Evolutionary conservation across 1,139 yeast species (phyloP).

Genomic region (Ogataea hybrid): DNA sequence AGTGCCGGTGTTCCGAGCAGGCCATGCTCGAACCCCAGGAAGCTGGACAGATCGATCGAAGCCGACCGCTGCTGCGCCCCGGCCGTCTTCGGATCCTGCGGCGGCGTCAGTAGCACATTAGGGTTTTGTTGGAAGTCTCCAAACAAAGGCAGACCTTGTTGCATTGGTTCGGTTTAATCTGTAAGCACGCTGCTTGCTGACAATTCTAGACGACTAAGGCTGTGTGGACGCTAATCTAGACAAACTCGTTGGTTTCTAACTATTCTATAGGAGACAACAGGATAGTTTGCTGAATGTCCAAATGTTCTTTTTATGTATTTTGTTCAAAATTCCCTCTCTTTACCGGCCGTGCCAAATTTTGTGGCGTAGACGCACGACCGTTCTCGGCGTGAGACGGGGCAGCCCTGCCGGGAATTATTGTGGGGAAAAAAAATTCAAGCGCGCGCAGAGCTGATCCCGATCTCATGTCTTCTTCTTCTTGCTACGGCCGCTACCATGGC

Average conservation of each 20-base stretch:
- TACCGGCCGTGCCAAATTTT: slow-evolving; percentile 6
- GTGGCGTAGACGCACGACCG: slow-evolving; percentile 9
- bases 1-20: slow-evolving; percentile 8
- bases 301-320: slow-evolving; percentile 4
- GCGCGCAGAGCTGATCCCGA: neutral
- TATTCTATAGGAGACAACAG: neutral
- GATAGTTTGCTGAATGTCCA: slow-evolving; percentile 2
- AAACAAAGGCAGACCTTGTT: slow-evolving; percentile 8
- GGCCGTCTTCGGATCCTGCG: slow-evolving; percentile 13
- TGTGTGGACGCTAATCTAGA: neutral
- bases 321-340: slow-evolving; percentile 9
- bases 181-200: neutral
- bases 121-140: slow-evolving; percentile 9
- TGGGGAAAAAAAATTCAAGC: slow-evolving; percentile 9
- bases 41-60: slow-evolving; percentile 17
- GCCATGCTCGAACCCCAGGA: slow-evolving; percentile 14
- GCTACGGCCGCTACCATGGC: slow-evolving; percentile 5
- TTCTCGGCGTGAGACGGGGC: slow-evolving; percentile 5
- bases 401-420: slow-evolving; percentile 4
- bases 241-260: neutral
- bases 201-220: neutral
- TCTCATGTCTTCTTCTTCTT: slow-evolving; percentile 6
- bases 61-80: slow-evolving; percentile 14
- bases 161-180: slow-evolving; percentile 1
- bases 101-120: slow-evolving; percentile 14